Conservation (phyloP, 768 basidiomycete genomes). For the Sutorius australiensis region DNA sequence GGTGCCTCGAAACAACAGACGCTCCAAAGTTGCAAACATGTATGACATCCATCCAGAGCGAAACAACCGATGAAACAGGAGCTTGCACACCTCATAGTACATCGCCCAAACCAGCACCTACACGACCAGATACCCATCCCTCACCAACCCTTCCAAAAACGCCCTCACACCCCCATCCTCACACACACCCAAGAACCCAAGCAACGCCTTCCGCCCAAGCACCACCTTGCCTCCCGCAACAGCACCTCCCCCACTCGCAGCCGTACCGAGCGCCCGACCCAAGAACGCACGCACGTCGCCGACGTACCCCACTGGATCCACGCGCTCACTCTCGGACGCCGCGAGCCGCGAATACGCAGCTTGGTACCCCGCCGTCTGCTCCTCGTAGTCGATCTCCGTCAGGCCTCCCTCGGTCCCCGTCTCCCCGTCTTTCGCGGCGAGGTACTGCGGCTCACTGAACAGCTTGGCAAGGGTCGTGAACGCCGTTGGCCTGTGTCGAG, state of each 20-base stretch:
- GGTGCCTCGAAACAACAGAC: too few relatives aligned
- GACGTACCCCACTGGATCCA: conserved; percentile 62
- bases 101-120: background rate
- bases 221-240: conserved; percentile 1
- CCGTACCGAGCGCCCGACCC: conserved; percentile 36
- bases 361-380: conserved; percentile 88
- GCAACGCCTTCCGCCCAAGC: conserved; percentile 16
- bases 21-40: too few relatives aligned
- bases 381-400: conserved; percentile 85
- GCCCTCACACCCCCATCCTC: conserved; percentile 18
- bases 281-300: conserved; percentile 53
- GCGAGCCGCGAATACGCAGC: conserved; percentile 91
- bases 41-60: too few relatives aligned
- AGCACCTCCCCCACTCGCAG: background rate
- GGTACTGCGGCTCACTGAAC: conserved; percentile 73
- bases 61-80: too few relatives aligned
- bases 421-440: conserved; percentile 32
- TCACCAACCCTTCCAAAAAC: conserved; percentile 32
- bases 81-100: too few relatives aligned
- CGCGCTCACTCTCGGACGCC: conserved; percentile 58
- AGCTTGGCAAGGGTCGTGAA: conserved; percentile 73
- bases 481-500: conserved; percentile 52
- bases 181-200: conserved; percentile 19
- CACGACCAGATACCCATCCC: conserved; percentile 29
- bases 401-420: conserved; percentile 30